phyloP scores from a whole-genome alignment of 2,329 filamentous ascomycete genomes.

The Colletotrichum somersetense region DNA sequence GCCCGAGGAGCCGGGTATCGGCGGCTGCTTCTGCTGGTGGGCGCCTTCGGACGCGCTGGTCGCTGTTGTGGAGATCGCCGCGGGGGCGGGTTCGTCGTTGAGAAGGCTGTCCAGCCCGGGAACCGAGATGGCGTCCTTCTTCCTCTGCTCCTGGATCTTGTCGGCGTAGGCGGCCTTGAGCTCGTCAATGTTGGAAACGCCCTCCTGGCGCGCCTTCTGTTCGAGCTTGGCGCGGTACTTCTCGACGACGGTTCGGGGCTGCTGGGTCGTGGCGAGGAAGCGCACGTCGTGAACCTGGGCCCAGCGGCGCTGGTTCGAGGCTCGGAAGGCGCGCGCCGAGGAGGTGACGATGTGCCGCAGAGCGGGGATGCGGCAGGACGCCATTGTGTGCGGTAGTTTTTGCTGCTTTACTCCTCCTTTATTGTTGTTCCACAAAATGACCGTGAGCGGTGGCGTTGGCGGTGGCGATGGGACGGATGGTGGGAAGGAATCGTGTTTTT shows the following conservation, averaged over 20 bases:
- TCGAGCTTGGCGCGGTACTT: slow-evolving; percentile 91
- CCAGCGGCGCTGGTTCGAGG: slow-evolving; percentile 79
- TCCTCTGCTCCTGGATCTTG: slow-evolving; percentile 80
- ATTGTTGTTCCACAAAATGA: background rate
- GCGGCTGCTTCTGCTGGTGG: background rate
- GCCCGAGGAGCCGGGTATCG: slow-evolving; percentile 45
- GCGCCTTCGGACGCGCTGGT: background rate
- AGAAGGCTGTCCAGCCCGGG: slow-evolving; percentile 48
- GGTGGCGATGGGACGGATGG: background rate
- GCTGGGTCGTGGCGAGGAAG: slow-evolving; percentile 84
- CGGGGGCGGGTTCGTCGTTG: slow-evolving; percentile 50
- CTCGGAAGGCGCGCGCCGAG: slow-evolving; percentile 50
- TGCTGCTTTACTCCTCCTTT: background rate
- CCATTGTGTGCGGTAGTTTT: slow-evolving; percentile 55
- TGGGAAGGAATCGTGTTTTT: slow-evolving; percentile 8
- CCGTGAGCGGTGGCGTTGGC: background rate
- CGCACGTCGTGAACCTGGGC: slow-evolving; percentile 93
- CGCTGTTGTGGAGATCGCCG: slow-evolving; percentile 33
- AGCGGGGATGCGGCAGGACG: slow-evolving; percentile 60
- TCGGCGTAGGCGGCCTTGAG: slow-evolving; percentile 87
- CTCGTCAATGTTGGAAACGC: slow-evolving; percentile 77
- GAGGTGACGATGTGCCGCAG: slow-evolving; percentile 61
- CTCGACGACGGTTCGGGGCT: slow-evolving; percentile 77
- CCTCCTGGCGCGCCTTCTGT: slow-evolving; percentile 81
- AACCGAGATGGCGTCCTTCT: slow-evolving; percentile 70